Base-by-base conservation (phyloP, 345 rosid species). In the Dipteronia sinensis region DNA sequence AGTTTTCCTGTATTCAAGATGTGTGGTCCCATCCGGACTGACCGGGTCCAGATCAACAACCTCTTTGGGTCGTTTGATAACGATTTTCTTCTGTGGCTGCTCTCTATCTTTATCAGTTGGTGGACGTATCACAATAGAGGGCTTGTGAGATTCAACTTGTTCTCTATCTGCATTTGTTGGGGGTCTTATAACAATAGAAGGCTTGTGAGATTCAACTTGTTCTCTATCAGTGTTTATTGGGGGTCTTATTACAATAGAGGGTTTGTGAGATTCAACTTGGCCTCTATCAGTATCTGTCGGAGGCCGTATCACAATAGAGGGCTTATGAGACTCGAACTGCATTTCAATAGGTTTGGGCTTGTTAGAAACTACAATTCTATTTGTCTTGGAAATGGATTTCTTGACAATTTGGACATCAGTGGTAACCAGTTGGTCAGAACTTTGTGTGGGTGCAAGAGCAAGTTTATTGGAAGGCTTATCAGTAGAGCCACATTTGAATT, bases 41-140 rank as follows among this genome's bases (percentile, higher is more conserved):
- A 81, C 72, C 87, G 69, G 88, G 85, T 94, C 97, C 79, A 87
- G 81, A 76, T 92, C 97, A 83, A 85, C 69, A 75, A 86, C 67
- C 83, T 94, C 97, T 82, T 90, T 96, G 2, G 97, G 87, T 51
- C 89, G 90, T 84, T 82, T 96, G 74, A 96, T 88, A 65, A 90
- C 88, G 42, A 96, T 87, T 87, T 92, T 94, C 84, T 92, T 94
- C 81, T 83, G 94, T 77, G 87, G 78, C 76, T 83, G 92, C 47
- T 90, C 95, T 83, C 87, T 90, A 71, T 90, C 95, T 67, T 78
- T 85, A 3, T 86, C 88, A 8, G 89, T 82, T 0, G 97, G 99
- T 15, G 98, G 99, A 49, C 91, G 88, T 83, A 96, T 94, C 78
- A 94, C 92, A 46, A 96, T 81, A 71, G 93, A 88, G 61, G 91